phyloP scores from a whole-genome alignment of 441 rosid species.

The Populus hybrid region DNA sequence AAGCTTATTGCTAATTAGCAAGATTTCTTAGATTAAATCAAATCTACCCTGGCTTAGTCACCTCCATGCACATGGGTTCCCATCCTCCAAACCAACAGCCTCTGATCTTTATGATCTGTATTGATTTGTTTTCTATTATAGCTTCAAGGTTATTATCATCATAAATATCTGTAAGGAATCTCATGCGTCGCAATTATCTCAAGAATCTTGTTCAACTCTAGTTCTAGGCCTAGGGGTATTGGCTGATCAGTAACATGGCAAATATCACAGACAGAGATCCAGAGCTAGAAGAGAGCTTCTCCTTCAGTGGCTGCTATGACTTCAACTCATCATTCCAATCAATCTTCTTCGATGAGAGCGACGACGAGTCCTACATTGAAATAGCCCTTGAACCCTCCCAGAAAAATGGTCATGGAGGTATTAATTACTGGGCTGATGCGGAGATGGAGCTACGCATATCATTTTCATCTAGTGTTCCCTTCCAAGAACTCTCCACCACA shows the following conservation, averaged over 20 bases:
- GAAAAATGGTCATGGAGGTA: neutral
- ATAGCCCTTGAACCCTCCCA: constrained; percentile 23
- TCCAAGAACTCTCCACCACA: neutral
- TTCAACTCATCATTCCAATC: constrained; percentile 8
- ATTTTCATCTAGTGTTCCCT: constrained; percentile 19
- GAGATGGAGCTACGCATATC: constrained; percentile 26
- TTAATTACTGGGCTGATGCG: neutral
- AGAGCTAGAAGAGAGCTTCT: constrained; percentile 29
- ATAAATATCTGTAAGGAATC: neutral
- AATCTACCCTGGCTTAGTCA: neutral
- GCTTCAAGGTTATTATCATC: neutral
- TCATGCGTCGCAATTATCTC: neutral
- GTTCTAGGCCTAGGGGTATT: neutral
- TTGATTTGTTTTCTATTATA: neutral
- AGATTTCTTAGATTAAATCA: neutral
- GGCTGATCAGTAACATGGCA: constrained; percentile 7
- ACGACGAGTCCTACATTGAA: constrained; percentile 31
- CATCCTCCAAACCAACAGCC: neutral
- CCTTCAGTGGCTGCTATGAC: constrained; percentile 24
- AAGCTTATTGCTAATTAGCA: neutral
- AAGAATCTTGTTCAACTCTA: neutral
- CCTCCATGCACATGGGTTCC: constrained; percentile 4
- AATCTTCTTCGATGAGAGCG: constrained; percentile 14
- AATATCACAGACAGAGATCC: constrained; percentile 17
- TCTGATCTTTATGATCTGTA: constrained; percentile 11